Evolutionary conservation across 495 filamentous ascomycete genomes (phyloP).

Genomic region (Podospora bellae-mahoneyi): DNA sequence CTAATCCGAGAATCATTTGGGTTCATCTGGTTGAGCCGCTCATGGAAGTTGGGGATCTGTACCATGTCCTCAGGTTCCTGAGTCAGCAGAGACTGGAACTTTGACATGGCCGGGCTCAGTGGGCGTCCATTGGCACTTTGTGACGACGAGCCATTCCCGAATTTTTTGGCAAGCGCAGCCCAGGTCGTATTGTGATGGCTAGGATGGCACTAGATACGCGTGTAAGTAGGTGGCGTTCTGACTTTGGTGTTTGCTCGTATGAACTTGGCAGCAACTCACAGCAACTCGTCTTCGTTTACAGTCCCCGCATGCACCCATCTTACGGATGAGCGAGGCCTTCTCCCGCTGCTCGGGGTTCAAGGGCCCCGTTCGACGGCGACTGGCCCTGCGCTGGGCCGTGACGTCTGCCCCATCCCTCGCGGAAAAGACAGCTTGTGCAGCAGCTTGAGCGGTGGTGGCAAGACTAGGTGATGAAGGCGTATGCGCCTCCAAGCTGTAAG

Average conservation of each 20-base stretch:
- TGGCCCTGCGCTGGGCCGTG: constrained; percentile 42
- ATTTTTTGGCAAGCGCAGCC: constrained; percentile 47
- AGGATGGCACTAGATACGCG: constrained; percentile 44
- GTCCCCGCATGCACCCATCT: constrained; percentile 48
- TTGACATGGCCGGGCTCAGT: constrained; percentile 43
- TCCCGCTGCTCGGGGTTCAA: constrained; percentile 45
- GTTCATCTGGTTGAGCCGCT: constrained; percentile 30
- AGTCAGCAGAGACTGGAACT: constrained; percentile 33
- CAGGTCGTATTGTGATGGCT: constrained; percentile 51
- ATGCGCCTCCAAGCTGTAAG: constrained; percentile 42
- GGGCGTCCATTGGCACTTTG: constrained; percentile 31
- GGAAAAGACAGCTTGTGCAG: constrained; percentile 46
- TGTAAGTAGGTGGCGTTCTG: constrained; percentile 11
- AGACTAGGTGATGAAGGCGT: constrained; percentile 35
- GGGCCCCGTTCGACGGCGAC: constrained; percentile 46
- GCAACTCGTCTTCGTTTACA: constrained; percentile 49
- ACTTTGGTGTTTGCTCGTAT: constrained; percentile 12
- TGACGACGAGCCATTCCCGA: constrained; percentile 38
- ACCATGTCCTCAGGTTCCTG: constrained; percentile 43
- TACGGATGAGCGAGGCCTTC: constrained; percentile 48
- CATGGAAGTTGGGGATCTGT: constrained; percentile 10
- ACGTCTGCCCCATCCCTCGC: constrained; percentile 48
- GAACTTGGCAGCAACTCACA: constrained; percentile 34
- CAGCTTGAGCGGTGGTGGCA: constrained; percentile 4
- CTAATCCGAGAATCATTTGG: constrained; percentile 42